Base-by-base conservation (phyloP, 768 basidiomycete species). In the Steccherinum ochraceum region DNA sequence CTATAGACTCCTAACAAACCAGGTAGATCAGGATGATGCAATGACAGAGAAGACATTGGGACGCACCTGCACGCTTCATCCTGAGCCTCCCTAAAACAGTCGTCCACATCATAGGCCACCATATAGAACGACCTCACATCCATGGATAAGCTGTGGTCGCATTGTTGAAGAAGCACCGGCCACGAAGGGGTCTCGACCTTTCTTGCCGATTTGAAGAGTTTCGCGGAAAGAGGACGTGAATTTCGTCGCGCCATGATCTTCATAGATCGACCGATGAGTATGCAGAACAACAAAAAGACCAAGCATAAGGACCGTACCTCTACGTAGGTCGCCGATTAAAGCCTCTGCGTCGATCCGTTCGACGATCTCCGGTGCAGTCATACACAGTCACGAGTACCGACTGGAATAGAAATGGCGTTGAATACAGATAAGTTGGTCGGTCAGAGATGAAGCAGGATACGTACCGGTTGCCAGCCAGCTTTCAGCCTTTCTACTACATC, bases 311-410 rank as follows among this genome's bases (percentile, higher is more conserved):
- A 21, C 11, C 30, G 41, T 52, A 81, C 81, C 84, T 74, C 85
- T 85, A 89, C 88, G 89, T 89, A 12, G 82, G 71, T 4, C 87
- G 71, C 1, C 85, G 59, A 58, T 81, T 69, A 63, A 90, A 89
- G 62, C 86, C 88, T 45, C 74, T 72, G 61, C 80, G 83, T 16
- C 88, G 72, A n/a, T 77, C 64, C 1, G 78, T 67, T 58, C 84
- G 72, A 16, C 86, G 68, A 2, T 86, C 88, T 3, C 87, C 88
- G 0, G 81, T 77, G 60, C 87, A 89, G 1, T 72, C 68, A 57
- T 84, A 86, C 5, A 86, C 76, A 60, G 16, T 79, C 72, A 1
- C 81, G 77, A 1, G 73, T 63, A 0, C 82, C 83, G 3, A 82
- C 83, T 54, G 75, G 81, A 81, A 49, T 12, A 43, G 10, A 1